Percentiles rank a stretch among this genome's conserved stretches.
Evolutionary conservation across 768 basidiomycete species (phyloP).

Genomic region (Lepiota brunneoincarnata): DNA sequence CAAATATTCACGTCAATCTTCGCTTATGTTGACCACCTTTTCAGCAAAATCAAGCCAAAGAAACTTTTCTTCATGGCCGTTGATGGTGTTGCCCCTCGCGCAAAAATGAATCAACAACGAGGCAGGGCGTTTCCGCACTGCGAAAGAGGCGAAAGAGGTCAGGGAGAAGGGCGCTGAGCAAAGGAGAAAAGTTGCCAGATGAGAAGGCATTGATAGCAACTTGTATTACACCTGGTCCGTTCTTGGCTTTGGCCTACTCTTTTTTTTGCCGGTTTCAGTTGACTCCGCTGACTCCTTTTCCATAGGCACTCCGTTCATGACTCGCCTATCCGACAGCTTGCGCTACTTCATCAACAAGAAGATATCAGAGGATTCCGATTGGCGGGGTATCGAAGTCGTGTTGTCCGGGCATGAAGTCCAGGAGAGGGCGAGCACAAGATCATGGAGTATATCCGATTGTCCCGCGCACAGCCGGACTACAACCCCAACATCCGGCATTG

Average conservation of each 20-base stretch:
- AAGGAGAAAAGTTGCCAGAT: constrained; percentile 88
- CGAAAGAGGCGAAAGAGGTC: constrained; percentile 87
- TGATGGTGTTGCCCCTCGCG: constrained; percentile 94
- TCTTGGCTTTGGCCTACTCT: neutral
- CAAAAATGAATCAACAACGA: constrained; percentile 99
- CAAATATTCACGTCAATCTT: constrained; percentile 98
- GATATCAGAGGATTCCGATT: constrained; percentile 94
- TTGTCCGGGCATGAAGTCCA: constrained; percentile 95
- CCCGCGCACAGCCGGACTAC: constrained; percentile 93
- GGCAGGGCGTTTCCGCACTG: constrained; percentile 91
- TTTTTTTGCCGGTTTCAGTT: neutral
- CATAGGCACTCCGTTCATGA: constrained; percentile 93
- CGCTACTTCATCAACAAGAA: constrained; percentile 98
- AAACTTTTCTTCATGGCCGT: constrained; percentile 99
- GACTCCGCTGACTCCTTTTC: neutral
- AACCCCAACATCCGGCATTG: constrained; percentile 97
- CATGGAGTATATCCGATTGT: constrained; percentile 96
- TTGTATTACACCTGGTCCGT: constrained; percentile 95
- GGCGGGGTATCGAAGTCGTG: constrained; percentile 89
- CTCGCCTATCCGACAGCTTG: constrained; percentile 84
- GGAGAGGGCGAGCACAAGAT: constrained; percentile 99
- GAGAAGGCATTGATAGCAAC: constrained; percentile 97
- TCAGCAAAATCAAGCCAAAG: constrained; percentile 96
- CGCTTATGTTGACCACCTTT: constrained; percentile 94
- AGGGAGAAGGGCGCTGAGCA: constrained; percentile 82